Base-by-base conservation (phyloP, 208 protist genomes). In the Wallacemonas sp. region DNA sequence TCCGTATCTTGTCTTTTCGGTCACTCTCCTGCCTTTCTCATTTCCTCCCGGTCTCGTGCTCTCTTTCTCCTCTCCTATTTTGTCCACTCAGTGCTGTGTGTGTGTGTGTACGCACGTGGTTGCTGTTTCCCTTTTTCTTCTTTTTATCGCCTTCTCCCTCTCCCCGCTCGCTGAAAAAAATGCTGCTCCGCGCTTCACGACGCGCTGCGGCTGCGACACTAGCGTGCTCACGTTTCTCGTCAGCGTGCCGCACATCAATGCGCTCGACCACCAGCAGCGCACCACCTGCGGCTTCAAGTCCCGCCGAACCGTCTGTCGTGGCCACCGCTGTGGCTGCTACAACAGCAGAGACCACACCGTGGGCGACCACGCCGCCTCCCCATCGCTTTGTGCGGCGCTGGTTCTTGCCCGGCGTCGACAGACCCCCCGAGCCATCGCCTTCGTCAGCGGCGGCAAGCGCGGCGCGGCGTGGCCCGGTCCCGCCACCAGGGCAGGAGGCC, bases 341-440 rank as follows among this genome's bases (percentile, higher is more conserved):
- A n/a, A 61, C 30, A 6, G 26, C 55, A 8, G 30, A 16, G 6
- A 6, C 36, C 36, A 41, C 14, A n/a, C 6, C 6, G 26, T 39
- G 5, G 32, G 24, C 36, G 21, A 17, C 3, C 0, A 61, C 30
- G 16, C 34, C 34, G 12, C 64, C 47, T 21, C 73, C 73, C 2
- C 24, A 24, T 4, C 60, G 68, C 9, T 61, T 70, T 43, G 73
- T 79, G 61, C 17, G 57, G 11, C 73, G 68, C 2, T 79, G 73
- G 67, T 79, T 74, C 32, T 70, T 79, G 21, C 67, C 73, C 1
- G 73, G 66, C n/a, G 61, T 74, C 11, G 66, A 55, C 6, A 56
- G 49, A 33, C 49, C 27, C 5, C 17, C 24, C 36, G 36, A 41
- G 36, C 27, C 55, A 52, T 41, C 5, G 17, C 5, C 32, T 12